phyloP scores from a whole-genome alignment of 768 basidiomycete species.

The Obba rivulosa region DNA sequence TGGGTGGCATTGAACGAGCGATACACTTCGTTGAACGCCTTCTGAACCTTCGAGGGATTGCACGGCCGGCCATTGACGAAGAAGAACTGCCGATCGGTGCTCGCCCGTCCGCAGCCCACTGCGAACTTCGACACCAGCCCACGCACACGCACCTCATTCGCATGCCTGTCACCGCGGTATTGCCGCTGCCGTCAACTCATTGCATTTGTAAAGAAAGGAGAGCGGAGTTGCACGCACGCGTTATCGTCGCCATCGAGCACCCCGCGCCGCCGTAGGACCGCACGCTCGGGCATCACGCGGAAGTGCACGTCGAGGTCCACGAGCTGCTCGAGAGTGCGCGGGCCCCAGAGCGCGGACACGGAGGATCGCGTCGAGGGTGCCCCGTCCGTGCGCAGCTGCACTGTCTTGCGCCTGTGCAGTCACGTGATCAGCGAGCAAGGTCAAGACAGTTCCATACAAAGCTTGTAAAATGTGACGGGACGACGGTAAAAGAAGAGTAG shows the following conservation, averaged over 20 bases:
- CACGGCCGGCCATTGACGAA: conserved; percentile 92
- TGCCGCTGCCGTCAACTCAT: neutral
- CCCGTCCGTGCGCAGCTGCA: conserved; percentile 73
- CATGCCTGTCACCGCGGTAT: neutral
- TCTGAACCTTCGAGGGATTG: conserved; percentile 73
- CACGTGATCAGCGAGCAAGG: neutral
- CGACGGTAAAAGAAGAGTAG: neutral
- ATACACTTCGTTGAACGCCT: conserved; percentile 91
- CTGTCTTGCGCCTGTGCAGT: conserved; percentile 46
- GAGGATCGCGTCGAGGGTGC: conserved; percentile 54
- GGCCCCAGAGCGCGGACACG: conserved; percentile 78
- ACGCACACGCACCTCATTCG: conserved; percentile 48
- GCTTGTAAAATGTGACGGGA: neutral
- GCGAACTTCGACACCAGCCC: conserved; percentile 85
- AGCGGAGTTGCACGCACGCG: conserved; percentile 3
- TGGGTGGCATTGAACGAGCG: conserved; percentile 74
- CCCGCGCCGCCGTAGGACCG: conserved; percentile 39
- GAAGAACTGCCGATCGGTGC: conserved; percentile 86
- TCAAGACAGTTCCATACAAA: neutral
- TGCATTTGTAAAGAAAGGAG: neutral
- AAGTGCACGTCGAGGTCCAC: conserved; percentile 70
- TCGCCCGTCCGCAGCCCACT: conserved; percentile 67
- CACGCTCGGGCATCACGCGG: conserved; percentile 61
- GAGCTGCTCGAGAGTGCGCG: conserved; percentile 70
- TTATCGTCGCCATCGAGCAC: conserved; percentile 15